Base-by-base conservation (phyloP, 2,329 filamentous ascomycete genomes). In the Talaromyces sp. region DNA sequence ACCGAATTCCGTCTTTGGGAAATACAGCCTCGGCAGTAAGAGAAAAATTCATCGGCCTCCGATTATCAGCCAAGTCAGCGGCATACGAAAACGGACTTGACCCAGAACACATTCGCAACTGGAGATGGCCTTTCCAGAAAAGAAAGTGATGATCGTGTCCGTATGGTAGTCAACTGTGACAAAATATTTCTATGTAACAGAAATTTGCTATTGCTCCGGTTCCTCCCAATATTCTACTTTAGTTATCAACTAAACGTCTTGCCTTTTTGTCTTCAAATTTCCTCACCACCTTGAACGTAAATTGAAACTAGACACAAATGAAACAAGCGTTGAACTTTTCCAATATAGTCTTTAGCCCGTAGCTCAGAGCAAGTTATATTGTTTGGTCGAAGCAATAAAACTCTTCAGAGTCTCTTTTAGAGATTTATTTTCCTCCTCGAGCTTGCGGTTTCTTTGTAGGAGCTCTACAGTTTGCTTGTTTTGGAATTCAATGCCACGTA, bases 11-110 rank as follows among this genome's bases (percentile, higher is more conserved):
- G 8, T 73, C 75, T 1, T 75, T 92, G 32, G 81, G 83, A 17
- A 91, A 91, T 75, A 83, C 79, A 58, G 88, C 85, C 1, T 76
- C 85, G 0, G 75, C 80, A 0, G 83, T 85, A 0, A 77, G 89
- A 26, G 87, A 92, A 76, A 78, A 78, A 59, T 78, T 92, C 65
- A 73, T 86, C 63, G 84, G 88, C 66, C 76, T 81, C 64, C 87
- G 89, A 78, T 85, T 90, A 66, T 76, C 77, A 56, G 86, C 86
- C 2, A 81, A 81, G 67, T 85, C 83, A 61, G 81, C 84, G 70
- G 88, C 88, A 0, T 91, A 85, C 67, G 87, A 90, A 77, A 80
- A 81, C 55, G 89, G 89, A 21, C 75, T 90, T 66, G 89, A 92
- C 74, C 87, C 88, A 1, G 77, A 84, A 35, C 81, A 83, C 69